A percentile compares a stretch with the other conserved stretches of the same genome.
Conservation (phyloP, 108 stramenopile genomes). For the Pinguiococcus pyrenoidosus region DNA sequence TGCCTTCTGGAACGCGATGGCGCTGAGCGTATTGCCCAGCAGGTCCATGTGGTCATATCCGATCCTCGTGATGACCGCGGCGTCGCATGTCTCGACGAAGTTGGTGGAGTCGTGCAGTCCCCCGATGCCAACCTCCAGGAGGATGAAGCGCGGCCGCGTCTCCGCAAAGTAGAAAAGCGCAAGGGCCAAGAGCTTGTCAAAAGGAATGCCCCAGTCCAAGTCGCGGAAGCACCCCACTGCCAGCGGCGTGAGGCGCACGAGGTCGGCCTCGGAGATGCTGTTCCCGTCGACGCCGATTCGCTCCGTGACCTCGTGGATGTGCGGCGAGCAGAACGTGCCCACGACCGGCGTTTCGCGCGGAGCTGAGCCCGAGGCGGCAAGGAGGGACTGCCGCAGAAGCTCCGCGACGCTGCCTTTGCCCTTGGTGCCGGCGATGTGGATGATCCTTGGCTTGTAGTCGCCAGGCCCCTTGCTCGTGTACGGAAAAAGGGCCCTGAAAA, state of each 20-base stretch:
- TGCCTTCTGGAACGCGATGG: constrained; percentile 6
- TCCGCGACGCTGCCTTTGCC: background rate
- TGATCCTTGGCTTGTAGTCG: no score
- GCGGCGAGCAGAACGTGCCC: constrained; percentile 4
- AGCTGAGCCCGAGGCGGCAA: no score
- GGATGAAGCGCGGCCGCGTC: background rate
- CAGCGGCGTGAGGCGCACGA: background rate
- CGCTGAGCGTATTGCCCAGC: background rate
- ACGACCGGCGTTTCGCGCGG: no score
- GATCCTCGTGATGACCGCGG: constrained; percentile 4
- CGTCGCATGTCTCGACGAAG: background rate
- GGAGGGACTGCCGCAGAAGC: background rate
- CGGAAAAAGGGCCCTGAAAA: no score
- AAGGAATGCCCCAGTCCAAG: no score
- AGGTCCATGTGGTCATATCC: constrained; percentile 1
- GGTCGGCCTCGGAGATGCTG: background rate
- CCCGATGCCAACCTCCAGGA: constrained; percentile 10
- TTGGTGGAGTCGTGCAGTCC: constrained; percentile 9
- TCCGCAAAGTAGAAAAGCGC: background rate
- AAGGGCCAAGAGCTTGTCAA: background rate
- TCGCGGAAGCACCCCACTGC: background rate
- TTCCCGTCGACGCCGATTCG: background rate
- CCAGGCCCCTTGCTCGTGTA: no score
- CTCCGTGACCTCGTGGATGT: constrained; percentile 6
- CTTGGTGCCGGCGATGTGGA: background rate